Evolutionary conservation across 129 eudicot species (phyloP).

Genomic region (Escallonia herrerae): DNA sequence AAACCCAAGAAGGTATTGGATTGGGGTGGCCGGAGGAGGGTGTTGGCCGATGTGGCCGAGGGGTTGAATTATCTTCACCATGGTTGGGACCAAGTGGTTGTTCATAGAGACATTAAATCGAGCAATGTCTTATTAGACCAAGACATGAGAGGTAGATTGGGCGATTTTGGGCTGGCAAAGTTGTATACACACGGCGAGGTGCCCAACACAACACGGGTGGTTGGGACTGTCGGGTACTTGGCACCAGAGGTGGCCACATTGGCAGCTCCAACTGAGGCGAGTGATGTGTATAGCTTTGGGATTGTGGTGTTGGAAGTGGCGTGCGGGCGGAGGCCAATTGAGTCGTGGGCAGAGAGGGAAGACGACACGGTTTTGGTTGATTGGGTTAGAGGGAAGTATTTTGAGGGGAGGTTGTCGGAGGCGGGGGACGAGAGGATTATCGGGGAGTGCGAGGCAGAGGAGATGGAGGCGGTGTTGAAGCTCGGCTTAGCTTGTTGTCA

Average conservation of each 20-base stretch:
- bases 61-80: constrained; percentile 71
- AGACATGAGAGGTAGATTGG: constrained; percentile 67
- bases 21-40: constrained; percentile 54
- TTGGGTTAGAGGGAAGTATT: constrained; percentile 59
- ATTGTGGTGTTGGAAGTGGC: constrained; percentile 75
- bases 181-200: constrained; percentile 69
- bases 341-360: constrained; percentile 37
- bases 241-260: constrained; percentile 71
- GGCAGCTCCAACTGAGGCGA: constrained; percentile 58
- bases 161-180: constrained; percentile 83
- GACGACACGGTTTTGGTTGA: constrained; percentile 67
- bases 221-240: constrained; percentile 76
- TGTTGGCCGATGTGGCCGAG: constrained; percentile 66
- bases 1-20: constrained; percentile 40
- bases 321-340: constrained; percentile 73
- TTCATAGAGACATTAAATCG: constrained; percentile 82
- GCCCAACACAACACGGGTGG: constrained; percentile 69
- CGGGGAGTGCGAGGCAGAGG: constrained; percentile 57
- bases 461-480: constrained; percentile 62
- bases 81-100: constrained; percentile 80
- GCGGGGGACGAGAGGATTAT: constrained; percentile 64
- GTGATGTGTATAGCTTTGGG: constrained; percentile 80
- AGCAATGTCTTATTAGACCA: constrained; percentile 66
- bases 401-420: constrained; percentile 38
- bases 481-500: constrained; percentile 79